Evolutionary conservation across 2,329 filamentous ascomycete genomes (phyloP).

Genomic region (Phialemonium atrogriseum): DNA sequence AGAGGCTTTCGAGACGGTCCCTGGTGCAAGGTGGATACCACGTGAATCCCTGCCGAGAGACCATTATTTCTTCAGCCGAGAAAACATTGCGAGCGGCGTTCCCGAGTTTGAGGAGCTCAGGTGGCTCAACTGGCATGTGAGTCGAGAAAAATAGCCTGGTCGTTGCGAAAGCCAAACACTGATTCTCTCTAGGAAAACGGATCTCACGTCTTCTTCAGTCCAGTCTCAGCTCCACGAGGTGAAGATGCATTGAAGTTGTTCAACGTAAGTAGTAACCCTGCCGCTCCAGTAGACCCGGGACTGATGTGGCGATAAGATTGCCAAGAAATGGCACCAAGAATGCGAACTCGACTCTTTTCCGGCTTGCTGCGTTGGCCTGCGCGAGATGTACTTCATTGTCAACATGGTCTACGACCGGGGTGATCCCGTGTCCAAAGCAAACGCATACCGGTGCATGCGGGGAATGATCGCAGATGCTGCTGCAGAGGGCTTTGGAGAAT

Average conservation of each 20-base stretch:
- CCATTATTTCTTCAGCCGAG: constrained; percentile 12
- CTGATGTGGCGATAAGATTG: too few species aligned
- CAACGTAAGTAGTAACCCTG: too few species aligned
- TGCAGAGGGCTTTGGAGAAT: constrained; percentile 31
- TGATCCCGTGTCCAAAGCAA: constrained; percentile 13
- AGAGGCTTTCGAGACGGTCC: not conserved
- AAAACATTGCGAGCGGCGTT: constrained; percentile 6
- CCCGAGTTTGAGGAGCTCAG: constrained; percentile 22
- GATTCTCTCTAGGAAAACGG: constrained; percentile 35
- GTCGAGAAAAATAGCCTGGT: too few species aligned
- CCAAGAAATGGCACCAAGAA: constrained; percentile 22
- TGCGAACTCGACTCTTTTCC: constrained; percentile 30
- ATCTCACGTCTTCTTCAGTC: constrained; percentile 33
- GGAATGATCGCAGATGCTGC: constrained; percentile 28
- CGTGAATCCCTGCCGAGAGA: constrained; percentile 9
- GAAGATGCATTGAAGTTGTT: constrained; percentile 30
- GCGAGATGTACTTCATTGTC: constrained; percentile 24
- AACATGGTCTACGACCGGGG: constrained; percentile 23
- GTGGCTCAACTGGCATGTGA: constrained; percentile 34
- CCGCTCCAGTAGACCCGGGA: too few species aligned
- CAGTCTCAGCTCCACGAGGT: constrained; percentile 33
- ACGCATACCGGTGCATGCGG: constrained; percentile 18
- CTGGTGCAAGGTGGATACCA: constrained; percentile 11
- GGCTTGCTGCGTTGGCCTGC: constrained; percentile 30
- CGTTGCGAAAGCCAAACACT: too few species aligned